phyloP scores from a whole-genome alignment of 768 basidiomycete genomes.

The Dentipellis fragilis region DNA sequence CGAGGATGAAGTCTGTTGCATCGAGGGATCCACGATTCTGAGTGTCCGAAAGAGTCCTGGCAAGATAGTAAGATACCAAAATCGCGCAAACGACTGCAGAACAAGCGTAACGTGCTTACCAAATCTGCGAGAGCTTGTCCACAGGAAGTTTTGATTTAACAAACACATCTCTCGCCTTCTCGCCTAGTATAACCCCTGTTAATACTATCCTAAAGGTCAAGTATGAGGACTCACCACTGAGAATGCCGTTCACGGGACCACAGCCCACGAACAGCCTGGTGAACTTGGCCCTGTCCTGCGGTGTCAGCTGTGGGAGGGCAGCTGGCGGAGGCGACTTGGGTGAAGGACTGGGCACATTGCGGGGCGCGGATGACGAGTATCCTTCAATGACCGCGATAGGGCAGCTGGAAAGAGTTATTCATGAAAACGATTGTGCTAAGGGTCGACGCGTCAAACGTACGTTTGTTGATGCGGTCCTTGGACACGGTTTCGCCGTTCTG shows the following conservation, averaged over 20 bases:
- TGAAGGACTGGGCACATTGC: conserved; percentile 35
- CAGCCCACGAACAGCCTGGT: conserved; percentile 63
- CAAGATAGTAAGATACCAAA: neutral
- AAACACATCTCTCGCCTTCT: conserved; percentile 85
- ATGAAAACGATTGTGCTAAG: conserved; percentile 10
- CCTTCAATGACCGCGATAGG: conserved; percentile 78
- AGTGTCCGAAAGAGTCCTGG: conserved; percentile 91
- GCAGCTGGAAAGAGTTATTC: conserved; percentile 40
- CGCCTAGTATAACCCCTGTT: conserved; percentile 33
- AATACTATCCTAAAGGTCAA: neutral
- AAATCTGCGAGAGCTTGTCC: conserved; percentile 87
- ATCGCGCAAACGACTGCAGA: neutral
- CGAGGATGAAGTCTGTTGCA: conserved; percentile 85
- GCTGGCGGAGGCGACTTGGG: conserved; percentile 48
- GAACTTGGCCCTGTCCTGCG: conserved; percentile 82
- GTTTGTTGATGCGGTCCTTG: conserved; percentile 52
- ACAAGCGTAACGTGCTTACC: conserved; percentile 36
- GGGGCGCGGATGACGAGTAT: conserved; percentile 39
- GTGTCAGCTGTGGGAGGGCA: conserved; percentile 54
- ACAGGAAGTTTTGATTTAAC: conserved; percentile 82
- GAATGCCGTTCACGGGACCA: conserved; percentile 64
- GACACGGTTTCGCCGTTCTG: conserved; percentile 74
- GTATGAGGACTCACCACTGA: conserved; percentile 49
- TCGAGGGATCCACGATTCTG: conserved; percentile 87
- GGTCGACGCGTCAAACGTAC: conserved; percentile 34